phyloP scores from a whole-genome alignment of 1,284 basidiomycete species.

The Trichosporon sp. region DNA sequence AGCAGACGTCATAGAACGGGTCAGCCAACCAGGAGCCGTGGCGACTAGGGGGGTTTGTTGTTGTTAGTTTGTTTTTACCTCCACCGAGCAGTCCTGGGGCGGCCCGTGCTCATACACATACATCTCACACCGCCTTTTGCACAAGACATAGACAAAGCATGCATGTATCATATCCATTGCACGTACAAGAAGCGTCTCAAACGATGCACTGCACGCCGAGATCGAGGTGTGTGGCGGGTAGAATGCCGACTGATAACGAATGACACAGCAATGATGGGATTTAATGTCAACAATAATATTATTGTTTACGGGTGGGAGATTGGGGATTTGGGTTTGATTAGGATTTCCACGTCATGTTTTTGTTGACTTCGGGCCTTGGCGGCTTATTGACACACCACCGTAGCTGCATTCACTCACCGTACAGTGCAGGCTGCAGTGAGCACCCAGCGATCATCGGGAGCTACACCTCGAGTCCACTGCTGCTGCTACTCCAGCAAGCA shows the following conservation, averaged over 20 bases:
- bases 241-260: constrained; percentile 2
- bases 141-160: constrained; percentile 1
- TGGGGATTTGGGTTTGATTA: constrained; percentile 1
- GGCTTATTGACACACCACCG: constrained; percentile 4
- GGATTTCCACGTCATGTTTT: constrained; percentile 3
- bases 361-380: background rate
- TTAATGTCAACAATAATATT: constrained; percentile 4
- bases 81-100: background rate
- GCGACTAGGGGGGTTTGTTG: background rate
- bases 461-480: background rate
- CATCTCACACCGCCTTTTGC: background rate
- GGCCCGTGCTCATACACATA: background rate
- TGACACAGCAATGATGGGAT: constrained; percentile 2
- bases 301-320: background rate
- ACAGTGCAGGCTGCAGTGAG: background rate
- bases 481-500: background rate
- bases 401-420: background rate
- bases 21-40: background rate
- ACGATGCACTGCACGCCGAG: background rate
- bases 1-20: background rate
- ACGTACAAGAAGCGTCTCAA: background rate
- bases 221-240: background rate
- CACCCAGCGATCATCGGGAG: background rate
- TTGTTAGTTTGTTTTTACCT: background rate
- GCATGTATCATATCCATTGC: background rate